Evolutionary conservation across 2,329 filamentous ascomycete species (phyloP).

Genomic region (Ceratocystis cubensis): DNA sequence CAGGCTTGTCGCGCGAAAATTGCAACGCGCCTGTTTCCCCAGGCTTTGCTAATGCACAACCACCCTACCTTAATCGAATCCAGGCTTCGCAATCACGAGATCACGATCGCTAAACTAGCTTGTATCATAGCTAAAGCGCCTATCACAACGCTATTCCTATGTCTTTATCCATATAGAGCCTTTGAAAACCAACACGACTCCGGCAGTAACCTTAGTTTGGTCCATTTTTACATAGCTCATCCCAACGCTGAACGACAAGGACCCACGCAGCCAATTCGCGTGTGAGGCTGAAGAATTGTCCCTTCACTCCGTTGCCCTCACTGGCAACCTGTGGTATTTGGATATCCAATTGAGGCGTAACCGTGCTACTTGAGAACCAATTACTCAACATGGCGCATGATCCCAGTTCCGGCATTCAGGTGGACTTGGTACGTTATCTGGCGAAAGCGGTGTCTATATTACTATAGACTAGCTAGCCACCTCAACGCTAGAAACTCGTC

Average conservation of each 20-base stretch:
- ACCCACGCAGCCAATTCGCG: not conserved
- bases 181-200: too few relatives aligned
- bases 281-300: not conserved
- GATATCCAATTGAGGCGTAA: too few relatives aligned
- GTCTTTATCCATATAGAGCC: not conserved
- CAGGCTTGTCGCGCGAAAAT: constrained; percentile 7
- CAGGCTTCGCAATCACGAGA: not conserved
- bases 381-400: constrained; percentile 31
- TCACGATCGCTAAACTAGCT: not conserved
- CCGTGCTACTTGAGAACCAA: too few relatives aligned
- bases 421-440: constrained; percentile 31
- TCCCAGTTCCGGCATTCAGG: constrained; percentile 33
- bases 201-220: too few relatives aligned
- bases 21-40: constrained; percentile 6
- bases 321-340: too few relatives aligned
- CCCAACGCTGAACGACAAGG: not conserved
- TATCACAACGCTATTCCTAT: not conserved
- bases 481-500: too few relatives aligned
- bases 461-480: not conserved
- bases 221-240: not conserved
- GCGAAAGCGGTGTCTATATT: not conserved
- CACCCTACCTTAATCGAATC: not conserved
- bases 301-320: too few relatives aligned
- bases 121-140: not conserved
- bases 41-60: not conserved